These are phyloP conservation scores for Epichloe glyceriae DNA, from an alignment of 2,329 filamentous ascomycete genomes.

Conservation along the genomic window DNA sequence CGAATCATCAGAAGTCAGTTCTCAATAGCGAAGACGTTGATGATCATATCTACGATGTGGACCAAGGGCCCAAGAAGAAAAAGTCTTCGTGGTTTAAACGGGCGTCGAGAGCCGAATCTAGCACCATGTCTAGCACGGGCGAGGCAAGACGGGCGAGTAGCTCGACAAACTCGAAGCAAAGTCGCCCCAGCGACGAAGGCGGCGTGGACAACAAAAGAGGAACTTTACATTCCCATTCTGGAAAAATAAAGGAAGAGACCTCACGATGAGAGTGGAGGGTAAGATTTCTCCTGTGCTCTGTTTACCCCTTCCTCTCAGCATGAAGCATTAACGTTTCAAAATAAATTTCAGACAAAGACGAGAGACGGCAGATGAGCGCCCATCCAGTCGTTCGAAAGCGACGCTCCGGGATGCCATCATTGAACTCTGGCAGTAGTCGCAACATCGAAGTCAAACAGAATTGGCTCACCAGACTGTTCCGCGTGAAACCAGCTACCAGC, in stretches of 20 bases:
- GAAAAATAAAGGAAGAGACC: constrained; percentile 35
- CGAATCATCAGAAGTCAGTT: constrained; percentile 9
- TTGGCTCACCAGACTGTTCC: constrained; percentile 81
- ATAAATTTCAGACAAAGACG: not conserved
- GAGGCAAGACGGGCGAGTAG: constrained; percentile 1
- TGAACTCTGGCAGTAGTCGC: constrained; percentile 27
- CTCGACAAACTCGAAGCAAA: constrained; percentile 7
- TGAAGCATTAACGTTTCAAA: not conserved
- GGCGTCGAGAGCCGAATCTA: constrained; percentile 24
- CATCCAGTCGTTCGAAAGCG: constrained; percentile 6
- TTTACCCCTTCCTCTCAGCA: not conserved
- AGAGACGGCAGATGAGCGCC: constrained; percentile 4
- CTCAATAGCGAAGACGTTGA: constrained; percentile 9
- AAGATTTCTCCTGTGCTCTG: constrained; percentile 1
- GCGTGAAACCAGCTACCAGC: constrained; percentile 69
- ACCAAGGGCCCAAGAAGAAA: constrained; percentile 26
- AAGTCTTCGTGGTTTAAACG: constrained; percentile 40
- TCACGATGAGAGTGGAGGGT: constrained; percentile 33
- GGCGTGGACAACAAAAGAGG: constrained; percentile 32
- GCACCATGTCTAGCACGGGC: constrained; percentile 3
- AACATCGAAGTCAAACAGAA: constrained; percentile 60
- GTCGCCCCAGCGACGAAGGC: constrained; percentile 9
- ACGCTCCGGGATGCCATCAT: constrained; percentile 20
- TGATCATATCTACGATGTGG: constrained; percentile 8
- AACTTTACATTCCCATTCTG: constrained; percentile 42